Base-by-base conservation (phyloP, 1,139 yeast species). In the Zygoascus sp. region DNA sequence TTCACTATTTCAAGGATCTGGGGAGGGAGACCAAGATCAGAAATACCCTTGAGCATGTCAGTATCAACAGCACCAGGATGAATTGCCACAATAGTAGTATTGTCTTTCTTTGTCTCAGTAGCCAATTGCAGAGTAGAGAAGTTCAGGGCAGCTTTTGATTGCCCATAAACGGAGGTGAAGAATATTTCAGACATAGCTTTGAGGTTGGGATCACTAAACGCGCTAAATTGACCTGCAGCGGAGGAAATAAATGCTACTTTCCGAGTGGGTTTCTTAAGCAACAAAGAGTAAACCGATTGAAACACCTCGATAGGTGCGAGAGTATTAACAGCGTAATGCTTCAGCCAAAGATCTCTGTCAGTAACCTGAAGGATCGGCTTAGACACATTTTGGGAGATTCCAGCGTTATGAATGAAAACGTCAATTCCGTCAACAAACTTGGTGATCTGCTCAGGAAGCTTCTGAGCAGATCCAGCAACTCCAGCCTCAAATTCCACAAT, bases 351-450 rank as follows among this genome's bases (percentile, higher is more conserved):
- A 47, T 73, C 57, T 2, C 50, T 32, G 21, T 16, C 20, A 7
- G 53, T 43, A n/a, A 44, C 41, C 11, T 45, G 44, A 5, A 48
- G 32, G 10, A 50, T 50, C 4, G 48, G 40, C 15, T 39, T 37
- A 13, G 39, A 40, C 4, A 50, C 49, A 19, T 45, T 47, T 1
- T 48, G 42, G 7, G 20, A 13, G 13, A 52, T 45, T 22, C 79
- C 80, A 11, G 80, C 80, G 56, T 76, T 76, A 50, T 79, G 77
- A 42, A 76, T 75, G 47, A 75, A 74, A 23, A 75, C 73, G 57
- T 77, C 81, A 46, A 77, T 68, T 21, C 45, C 42, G 11, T 34
- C 44, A n/a, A 30, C 41, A 23, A 46, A 16, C 23, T 38, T 35
- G 5, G 27, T n/a, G 15, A 68, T 65, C 32, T 61, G 62, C 5